Evolutionary conservation across 2,329 filamentous ascomycete species (phyloP).

Genomic region (Cordyceps javanica): DNA sequence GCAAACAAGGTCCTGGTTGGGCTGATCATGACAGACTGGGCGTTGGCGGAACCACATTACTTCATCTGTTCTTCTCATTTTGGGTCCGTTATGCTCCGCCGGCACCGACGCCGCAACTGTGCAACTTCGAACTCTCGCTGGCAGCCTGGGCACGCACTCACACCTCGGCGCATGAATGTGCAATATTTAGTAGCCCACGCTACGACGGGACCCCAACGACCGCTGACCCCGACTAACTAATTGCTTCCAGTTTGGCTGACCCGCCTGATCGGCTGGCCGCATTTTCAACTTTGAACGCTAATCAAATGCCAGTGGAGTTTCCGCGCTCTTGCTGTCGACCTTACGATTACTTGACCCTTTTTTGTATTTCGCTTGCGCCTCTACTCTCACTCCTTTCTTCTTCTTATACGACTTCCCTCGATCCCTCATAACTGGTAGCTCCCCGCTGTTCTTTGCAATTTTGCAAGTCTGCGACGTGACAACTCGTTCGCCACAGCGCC

Average conservation of each 20-base stretch:
- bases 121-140: not conserved
- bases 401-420: not conserved
- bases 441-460: not conserved
- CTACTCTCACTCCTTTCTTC: not conserved
- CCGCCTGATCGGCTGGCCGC: slow-evolving; percentile 20
- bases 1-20: not conserved
- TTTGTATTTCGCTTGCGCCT: not conserved
- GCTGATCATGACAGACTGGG: not conserved
- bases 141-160: not conserved
- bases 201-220: not conserved
- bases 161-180: not conserved
- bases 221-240: not conserved
- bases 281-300: slow-evolving; percentile 18
- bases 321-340: not conserved
- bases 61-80: slow-evolving; percentile 2
- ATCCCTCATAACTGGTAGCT: not conserved
- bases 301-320: slow-evolving; percentile 17
- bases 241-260: slow-evolving; percentile 10
- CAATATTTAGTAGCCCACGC: not conserved
- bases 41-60: not conserved
- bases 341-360: slow-evolving; percentile 4
- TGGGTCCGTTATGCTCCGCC: not conserved
- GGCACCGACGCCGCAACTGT: not conserved
- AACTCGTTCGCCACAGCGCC: slow-evolving; percentile 1
- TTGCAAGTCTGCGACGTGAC: not conserved